Conservation (phyloP, 2,329 filamentous ascomycete species). For the Diplodia corticola region DNA sequence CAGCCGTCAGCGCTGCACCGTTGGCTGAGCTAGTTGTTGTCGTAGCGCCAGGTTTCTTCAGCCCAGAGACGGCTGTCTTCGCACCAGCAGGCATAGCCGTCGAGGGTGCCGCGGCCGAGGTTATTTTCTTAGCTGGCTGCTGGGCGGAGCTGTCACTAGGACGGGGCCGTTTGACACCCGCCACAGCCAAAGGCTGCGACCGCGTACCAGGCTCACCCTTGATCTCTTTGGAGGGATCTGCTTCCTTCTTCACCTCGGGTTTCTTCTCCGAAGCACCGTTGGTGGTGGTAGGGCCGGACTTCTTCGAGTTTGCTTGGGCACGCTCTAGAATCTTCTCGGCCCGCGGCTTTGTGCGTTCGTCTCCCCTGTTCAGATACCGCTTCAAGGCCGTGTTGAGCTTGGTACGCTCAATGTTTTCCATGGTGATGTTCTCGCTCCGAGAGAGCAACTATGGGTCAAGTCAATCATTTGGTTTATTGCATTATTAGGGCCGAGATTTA, state of each 20-base stretch:
- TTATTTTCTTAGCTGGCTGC: conserved; percentile 37
- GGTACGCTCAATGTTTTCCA: conserved; percentile 60
- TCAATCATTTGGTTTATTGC: background rate
- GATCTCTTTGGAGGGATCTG: conserved; percentile 1
- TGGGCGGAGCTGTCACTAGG: conserved; percentile 22
- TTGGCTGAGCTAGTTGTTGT: conserved; percentile 30
- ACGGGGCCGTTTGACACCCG: conserved; percentile 28
- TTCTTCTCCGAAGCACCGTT: conserved; percentile 15
- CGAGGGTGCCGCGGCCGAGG: background rate
- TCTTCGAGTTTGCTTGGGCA: conserved; percentile 44
- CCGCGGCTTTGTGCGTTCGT: conserved; percentile 63
- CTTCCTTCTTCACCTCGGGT: conserved; percentile 12
- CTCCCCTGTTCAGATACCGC: conserved; percentile 64
- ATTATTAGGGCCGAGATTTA: conserved; percentile 41
- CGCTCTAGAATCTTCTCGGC: conserved; percentile 58
- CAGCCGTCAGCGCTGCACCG: conserved; percentile 30
- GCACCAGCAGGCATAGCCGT: conserved; percentile 12
- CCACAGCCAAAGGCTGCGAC: conserved; percentile 18
- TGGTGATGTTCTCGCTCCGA: conserved; percentile 61
- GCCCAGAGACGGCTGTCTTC: conserved; percentile 23
- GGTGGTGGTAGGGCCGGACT: conserved; percentile 35
- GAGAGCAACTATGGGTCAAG: conserved; percentile 57
- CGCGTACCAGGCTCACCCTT: background rate
- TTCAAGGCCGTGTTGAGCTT: conserved; percentile 67
- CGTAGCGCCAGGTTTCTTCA: conserved; percentile 32